These are phyloP conservation scores for Triglochin maritima DNA, from an alignment of 106 monocot species.

Conservation along the genomic window DNA sequence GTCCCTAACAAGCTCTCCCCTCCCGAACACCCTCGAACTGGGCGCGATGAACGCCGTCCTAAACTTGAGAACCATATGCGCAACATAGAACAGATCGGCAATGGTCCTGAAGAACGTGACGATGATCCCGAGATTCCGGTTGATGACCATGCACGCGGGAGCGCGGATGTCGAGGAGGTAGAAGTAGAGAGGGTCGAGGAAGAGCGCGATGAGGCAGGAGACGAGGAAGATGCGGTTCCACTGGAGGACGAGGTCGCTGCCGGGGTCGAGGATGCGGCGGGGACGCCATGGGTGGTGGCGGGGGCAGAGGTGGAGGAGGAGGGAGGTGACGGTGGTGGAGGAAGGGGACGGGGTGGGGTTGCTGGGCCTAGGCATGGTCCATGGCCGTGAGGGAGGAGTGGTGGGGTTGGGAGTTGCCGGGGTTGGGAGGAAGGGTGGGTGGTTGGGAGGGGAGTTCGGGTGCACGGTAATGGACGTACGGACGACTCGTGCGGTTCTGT, in stretches of 20 bases:
- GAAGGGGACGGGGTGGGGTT: background rate
- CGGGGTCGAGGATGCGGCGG: slow-evolving; percentile 68
- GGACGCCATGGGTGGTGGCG: slow-evolving; percentile 26
- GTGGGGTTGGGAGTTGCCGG: background rate
- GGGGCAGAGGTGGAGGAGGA: background rate
- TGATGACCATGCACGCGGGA: slow-evolving; percentile 51
- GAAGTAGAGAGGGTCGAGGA: slow-evolving; percentile 87
- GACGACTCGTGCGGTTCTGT: background rate
- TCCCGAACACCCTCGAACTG: slow-evolving; percentile 72
- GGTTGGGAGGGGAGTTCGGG: slow-evolving; percentile 1
- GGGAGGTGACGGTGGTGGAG: background rate
- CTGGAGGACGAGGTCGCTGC: slow-evolving; percentile 40
- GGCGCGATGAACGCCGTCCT: slow-evolving; percentile 81
- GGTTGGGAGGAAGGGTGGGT: background rate
- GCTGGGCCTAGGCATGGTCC: too few relatives aligned
- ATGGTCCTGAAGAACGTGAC: slow-evolving; percentile 63
- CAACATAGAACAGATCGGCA: slow-evolving; percentile 45
- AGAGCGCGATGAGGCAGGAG: slow-evolving; percentile 61
- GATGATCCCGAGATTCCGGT: slow-evolving; percentile 30
- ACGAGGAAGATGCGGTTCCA: slow-evolving; percentile 90
- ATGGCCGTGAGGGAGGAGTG: background rate
- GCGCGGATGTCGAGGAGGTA: slow-evolving; percentile 56
- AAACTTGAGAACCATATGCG: slow-evolving; percentile 71
- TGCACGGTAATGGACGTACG: background rate
- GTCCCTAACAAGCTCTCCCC: slow-evolving; percentile 74